These are phyloP conservation scores for Herpetomonas muscarum DNA, from an alignment of 208 protist genomes.

Conservation along the genomic window DNA sequence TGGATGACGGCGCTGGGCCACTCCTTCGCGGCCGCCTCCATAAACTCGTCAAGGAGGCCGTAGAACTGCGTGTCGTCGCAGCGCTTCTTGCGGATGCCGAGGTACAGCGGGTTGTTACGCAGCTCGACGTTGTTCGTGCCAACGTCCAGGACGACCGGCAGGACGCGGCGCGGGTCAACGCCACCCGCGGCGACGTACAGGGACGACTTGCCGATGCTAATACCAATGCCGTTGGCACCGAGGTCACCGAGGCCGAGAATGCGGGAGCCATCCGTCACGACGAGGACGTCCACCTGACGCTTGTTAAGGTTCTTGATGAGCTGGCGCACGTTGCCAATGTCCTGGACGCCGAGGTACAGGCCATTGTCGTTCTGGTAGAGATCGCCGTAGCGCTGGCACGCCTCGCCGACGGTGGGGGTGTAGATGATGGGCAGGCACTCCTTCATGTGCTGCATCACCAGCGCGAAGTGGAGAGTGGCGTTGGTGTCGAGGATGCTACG, in stretches of 20 bases:
- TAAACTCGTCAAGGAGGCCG: conserved; percentile 91
- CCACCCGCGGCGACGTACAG: conserved; percentile 91
- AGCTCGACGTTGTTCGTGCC: conserved; percentile 90
- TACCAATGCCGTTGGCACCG: conserved; percentile 94
- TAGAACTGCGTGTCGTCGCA: conserved; percentile 81
- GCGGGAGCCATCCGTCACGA: conserved; percentile 95
- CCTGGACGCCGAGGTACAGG: conserved; percentile 82
- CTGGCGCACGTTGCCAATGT: conserved; percentile 77
- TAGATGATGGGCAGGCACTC: conserved; percentile 83
- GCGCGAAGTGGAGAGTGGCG: conserved; percentile 77
- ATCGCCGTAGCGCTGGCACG: conserved; percentile 88
- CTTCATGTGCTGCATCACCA: conserved; percentile 68
- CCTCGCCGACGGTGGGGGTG: conserved; percentile 91
- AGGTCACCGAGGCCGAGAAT: conserved; percentile 95
- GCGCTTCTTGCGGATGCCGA: conserved; percentile 72
- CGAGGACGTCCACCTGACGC: conserved; percentile 87
- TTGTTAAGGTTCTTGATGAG: conserved; percentile 80
- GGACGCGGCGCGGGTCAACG: conserved; percentile 70
- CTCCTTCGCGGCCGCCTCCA: conserved; percentile 62
- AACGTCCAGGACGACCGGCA: conserved; percentile 90
- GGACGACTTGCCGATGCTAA: conserved; percentile 93
- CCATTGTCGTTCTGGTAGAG: conserved; percentile 78
- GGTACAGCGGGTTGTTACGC: conserved; percentile 75
- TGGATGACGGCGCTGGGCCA: conserved; percentile 89
- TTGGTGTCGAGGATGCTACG: conserved; percentile 62